phyloP scores from a whole-genome alignment of 352 stramenopile species.

The Phytophthora fragariae region DNA sequence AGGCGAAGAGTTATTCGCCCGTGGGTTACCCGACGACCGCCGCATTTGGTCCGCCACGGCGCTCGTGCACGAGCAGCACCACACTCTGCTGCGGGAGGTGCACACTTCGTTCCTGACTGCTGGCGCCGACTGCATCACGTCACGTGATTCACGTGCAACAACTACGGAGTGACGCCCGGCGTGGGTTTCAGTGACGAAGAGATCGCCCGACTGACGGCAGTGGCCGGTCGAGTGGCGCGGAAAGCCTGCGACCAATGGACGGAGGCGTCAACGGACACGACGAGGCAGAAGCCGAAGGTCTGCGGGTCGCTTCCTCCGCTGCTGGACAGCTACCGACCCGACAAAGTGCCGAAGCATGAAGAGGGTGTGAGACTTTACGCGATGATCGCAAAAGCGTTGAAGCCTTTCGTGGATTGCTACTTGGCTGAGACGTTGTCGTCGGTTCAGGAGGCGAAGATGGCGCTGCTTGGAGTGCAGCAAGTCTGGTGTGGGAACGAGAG shows the following conservation, averaged over 20 bases:
- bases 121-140: conserved; percentile 84
- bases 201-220: conserved; percentile 56
- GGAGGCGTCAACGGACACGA: conserved; percentile 2
- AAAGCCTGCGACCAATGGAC: conserved; percentile 46
- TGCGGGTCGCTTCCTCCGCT: conserved; percentile 90
- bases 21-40: conserved; percentile 86
- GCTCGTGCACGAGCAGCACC: conserved; percentile 75
- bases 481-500: conserved; percentile 24
- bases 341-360: conserved; percentile 74
- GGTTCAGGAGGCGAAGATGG: conserved; percentile 86
- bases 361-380: conserved; percentile 81
- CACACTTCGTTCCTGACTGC: conserved; percentile 86
- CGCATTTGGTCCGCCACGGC: conserved; percentile 90
- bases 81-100: conserved; percentile 76
- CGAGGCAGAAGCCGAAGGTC: conserved; percentile 21
- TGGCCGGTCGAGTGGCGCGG: conserved; percentile 69
- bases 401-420: conserved; percentile 78
- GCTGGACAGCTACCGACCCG: conserved; percentile 89
- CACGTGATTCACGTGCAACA: no score
- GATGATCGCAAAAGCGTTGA: conserved; percentile 68
- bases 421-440: conserved; percentile 92
- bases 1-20: conserved; percentile 91
- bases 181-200: conserved; percentile 83
- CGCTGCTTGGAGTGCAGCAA: conserved; percentile 68
- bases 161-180: conserved; percentile 90